Evolutionary conservation across 768 basidiomycete genomes (phyloP).

Genomic region (Trametes coccinea): DNA sequence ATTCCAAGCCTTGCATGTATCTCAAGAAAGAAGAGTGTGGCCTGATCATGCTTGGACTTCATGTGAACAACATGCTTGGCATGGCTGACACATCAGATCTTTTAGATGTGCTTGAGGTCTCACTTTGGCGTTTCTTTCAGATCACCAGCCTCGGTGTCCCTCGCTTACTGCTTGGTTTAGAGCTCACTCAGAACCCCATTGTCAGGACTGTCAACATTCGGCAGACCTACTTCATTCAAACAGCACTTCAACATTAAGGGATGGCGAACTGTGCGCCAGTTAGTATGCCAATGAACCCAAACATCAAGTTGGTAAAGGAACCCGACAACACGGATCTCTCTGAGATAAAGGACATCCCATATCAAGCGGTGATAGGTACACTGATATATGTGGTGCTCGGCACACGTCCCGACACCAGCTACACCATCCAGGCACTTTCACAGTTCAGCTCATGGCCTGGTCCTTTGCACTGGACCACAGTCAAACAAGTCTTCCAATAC

Average conservation of each 20-base stretch:
- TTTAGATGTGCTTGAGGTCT: not conserved
- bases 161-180: slow-evolving; percentile 34
- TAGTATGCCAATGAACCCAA: slow-evolving; percentile 19
- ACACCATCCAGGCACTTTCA: slow-evolving; percentile 26
- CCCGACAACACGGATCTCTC: not conserved
- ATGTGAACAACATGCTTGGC: slow-evolving; percentile 22
- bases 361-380: slow-evolving; percentile 29
- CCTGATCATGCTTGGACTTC: not conserved
- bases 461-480: slow-evolving; percentile 32
- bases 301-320: slow-evolving; percentile 1
- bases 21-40: not conserved
- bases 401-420: slow-evolving; percentile 36
- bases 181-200: slow-evolving; percentile 30
- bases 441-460: slow-evolving; percentile 25
- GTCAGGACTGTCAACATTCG: slow-evolving; percentile 31
- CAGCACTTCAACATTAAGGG: slow-evolving; percentile 17
- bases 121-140: not conserved
- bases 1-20: slow-evolving; percentile 1
- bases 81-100: not conserved
- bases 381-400: slow-evolving; percentile 35
- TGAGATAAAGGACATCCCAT: slow-evolving; percentile 25
- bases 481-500: slow-evolving; percentile 33
- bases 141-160: slow-evolving; percentile 5
- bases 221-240: slow-evolving; percentile 26
- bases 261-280: slow-evolving; percentile 15